Conservation (phyloP, 2,329 filamentous ascomycete genomes). For the Plectosphaerella sp. region DNA sequence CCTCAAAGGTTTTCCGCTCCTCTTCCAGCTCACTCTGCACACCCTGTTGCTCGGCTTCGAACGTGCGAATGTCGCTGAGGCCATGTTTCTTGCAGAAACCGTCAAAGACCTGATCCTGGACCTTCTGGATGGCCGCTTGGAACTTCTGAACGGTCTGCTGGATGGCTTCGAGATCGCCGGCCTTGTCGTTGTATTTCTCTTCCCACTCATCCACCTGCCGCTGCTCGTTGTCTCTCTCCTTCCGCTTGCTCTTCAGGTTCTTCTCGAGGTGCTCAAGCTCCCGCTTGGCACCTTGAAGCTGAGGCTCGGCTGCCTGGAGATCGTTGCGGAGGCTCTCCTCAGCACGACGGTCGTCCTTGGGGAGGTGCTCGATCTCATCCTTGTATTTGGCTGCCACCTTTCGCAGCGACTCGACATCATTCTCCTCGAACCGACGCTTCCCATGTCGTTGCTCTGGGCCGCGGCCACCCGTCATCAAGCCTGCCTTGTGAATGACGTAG, state of each 20-base stretch:
- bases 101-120: constrained; percentile 85
- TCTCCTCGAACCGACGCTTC: constrained; percentile 82
- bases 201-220: constrained; percentile 70
- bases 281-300: constrained; percentile 64
- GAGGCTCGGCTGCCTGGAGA: constrained; percentile 73
- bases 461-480: constrained; percentile 93
- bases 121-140: constrained; percentile 62
- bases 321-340: constrained; percentile 82
- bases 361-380: constrained; percentile 74
- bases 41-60: constrained; percentile 88
- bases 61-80: constrained; percentile 85
- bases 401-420: constrained; percentile 81
- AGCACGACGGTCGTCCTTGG: constrained; percentile 72
- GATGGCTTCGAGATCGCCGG: constrained; percentile 59
- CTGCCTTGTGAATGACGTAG: constrained; percentile 94
- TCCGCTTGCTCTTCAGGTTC: constrained; percentile 80
- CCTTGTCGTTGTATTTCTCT: constrained; percentile 73
- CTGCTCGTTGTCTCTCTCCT: constrained; percentile 70
- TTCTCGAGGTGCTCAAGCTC: constrained; percentile 76
- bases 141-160: constrained; percentile 47
- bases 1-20: constrained; percentile 81
- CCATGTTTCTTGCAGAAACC: constrained; percentile 83
- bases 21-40: constrained; percentile 86
- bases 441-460: constrained; percentile 69
- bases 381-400: constrained; percentile 70